phyloP scores from a whole-genome alignment of 116 monocot species.

The Zostera marina region DNA sequence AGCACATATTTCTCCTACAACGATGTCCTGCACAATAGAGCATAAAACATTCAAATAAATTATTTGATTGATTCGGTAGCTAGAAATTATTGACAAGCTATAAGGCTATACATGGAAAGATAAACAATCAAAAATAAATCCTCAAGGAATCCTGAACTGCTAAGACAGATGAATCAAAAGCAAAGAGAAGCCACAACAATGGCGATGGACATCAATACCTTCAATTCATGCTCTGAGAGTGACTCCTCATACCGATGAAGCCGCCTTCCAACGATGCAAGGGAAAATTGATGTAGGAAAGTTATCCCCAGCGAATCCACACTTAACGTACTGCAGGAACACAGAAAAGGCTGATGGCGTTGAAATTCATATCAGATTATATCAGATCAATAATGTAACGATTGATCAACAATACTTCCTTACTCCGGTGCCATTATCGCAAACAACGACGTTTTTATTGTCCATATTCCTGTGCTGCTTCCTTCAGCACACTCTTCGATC shows the following conservation, averaged over 20 bases:
- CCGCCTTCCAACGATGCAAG: slow-evolving; percentile 81
- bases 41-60: neutral
- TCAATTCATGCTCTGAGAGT: slow-evolving; percentile 67
- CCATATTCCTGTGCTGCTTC: slow-evolving; percentile 19
- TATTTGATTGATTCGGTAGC: neutral
- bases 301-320: slow-evolving; percentile 97
- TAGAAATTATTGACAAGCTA: neutral
- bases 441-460: slow-evolving; percentile 57
- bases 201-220: slow-evolving; percentile 18
- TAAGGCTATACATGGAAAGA: too few relatives aligned
- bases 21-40: slow-evolving; percentile 37
- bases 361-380: neutral
- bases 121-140: too few relatives aligned
- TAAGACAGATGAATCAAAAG: too few relatives aligned
- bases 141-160: too few relatives aligned
- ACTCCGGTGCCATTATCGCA: slow-evolving; percentile 95
- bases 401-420: neutral
- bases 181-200: too few relatives aligned
- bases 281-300: slow-evolving; percentile 87
- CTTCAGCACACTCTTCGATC: too few relatives aligned
- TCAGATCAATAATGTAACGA: neutral
- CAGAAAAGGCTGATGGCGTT: too few relatives aligned
- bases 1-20: slow-evolving; percentile 80
- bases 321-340: slow-evolving; percentile 67
- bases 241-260: slow-evolving; percentile 92